Evolutionary conservation across 2,329 filamentous ascomycete species (phyloP), one percentile per base, ranked within the genome.

Genomic region (Fusarium gaditjirri): DNA sequence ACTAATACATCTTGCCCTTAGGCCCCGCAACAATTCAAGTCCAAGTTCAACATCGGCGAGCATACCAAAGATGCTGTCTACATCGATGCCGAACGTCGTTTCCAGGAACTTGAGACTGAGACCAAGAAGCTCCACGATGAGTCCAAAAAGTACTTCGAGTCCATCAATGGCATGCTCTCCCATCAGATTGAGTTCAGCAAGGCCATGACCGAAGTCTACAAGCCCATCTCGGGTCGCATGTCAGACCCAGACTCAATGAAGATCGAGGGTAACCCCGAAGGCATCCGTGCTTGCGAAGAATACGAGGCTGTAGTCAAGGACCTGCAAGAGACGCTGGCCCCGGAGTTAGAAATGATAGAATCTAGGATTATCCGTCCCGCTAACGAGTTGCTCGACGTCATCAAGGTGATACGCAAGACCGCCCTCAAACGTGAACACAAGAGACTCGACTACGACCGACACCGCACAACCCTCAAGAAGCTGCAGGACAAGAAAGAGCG

Each of bases 131-230:
- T 98, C 35, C 95, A 98, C 84, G 94, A 97, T 85, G 95, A 98
- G 83, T 97, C 94, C 62, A 93, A 95, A 82, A 98, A 97, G 85
- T 99, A 99, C 83, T 98, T 97, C 78, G 91, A 97, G 59, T 94
- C 96, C 80, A 98, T 99, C 85, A 98, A 98, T 84, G 93, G 93
- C 86, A 99, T 99, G 96, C 89, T 99, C 78, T 90, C 87, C 80
- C 95, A 98, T 84, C 96, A 99, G 85, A 98, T 99, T 83, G 95
- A 97, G 81, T 99, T 99, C 85, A 97, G 95, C 77, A 91, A 97
- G 84, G 94, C 95, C 74, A 95, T 97, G 86, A 92, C 93, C 72
- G 96, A 99, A 83, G 92, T 99, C 78, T 99, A 99, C 87, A 97
- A 97, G 81, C 96, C 96, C 75, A 99, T 99, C 77, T 98, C 95